Percentiles rank a stretch among this genome's conserved stretches.
These are phyloP conservation scores for Populus deltoides DNA, from an alignment of 345 rosid genomes.

Conservation along the genomic window DNA sequence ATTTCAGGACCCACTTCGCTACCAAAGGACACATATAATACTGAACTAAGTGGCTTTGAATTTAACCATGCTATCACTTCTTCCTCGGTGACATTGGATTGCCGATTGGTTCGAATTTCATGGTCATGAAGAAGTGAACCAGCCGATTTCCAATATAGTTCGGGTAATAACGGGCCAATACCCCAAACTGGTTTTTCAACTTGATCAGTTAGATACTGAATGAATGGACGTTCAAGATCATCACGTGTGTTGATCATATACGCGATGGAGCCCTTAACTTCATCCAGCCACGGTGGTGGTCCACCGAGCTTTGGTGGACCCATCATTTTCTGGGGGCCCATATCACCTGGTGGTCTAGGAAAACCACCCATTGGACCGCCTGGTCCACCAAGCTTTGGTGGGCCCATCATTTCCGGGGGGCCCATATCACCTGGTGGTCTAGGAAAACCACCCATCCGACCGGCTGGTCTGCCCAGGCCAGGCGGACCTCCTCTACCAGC, in stretches of 20 bases:
- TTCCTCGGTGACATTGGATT: conserved; percentile 29
- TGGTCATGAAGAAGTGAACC: conserved; percentile 34
- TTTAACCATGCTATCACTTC: conserved; percentile 39
- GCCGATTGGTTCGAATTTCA: conserved; percentile 24
- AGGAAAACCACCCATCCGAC: background rate
- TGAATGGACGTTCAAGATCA: conserved; percentile 34
- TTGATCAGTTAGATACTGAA: conserved; percentile 23
- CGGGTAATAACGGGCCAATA: conserved; percentile 44
- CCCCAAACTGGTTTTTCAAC: conserved; percentile 44
- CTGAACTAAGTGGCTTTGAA: conserved; percentile 35
- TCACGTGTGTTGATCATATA: conserved; percentile 41
- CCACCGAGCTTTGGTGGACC: conserved; percentile 36
- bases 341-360: background rate
- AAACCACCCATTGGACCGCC: background rate
- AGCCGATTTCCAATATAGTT: conserved; percentile 30
- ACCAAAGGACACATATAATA: conserved; percentile 40
- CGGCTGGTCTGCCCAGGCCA: background rate
- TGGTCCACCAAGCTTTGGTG: conserved; percentile 31
- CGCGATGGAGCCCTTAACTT: conserved; percentile 12
- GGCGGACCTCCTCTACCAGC: background rate
- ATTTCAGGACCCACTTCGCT: conserved; percentile 35
- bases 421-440: background rate
- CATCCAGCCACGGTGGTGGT: conserved; percentile 39
- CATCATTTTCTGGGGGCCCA: conserved; percentile 7
- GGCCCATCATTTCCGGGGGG: conserved; percentile 16